Percentiles rank a stretch among this genome's conserved stretches.
Conservation (phyloP, 257 asterid species). For the Solanum piurae region DNA sequence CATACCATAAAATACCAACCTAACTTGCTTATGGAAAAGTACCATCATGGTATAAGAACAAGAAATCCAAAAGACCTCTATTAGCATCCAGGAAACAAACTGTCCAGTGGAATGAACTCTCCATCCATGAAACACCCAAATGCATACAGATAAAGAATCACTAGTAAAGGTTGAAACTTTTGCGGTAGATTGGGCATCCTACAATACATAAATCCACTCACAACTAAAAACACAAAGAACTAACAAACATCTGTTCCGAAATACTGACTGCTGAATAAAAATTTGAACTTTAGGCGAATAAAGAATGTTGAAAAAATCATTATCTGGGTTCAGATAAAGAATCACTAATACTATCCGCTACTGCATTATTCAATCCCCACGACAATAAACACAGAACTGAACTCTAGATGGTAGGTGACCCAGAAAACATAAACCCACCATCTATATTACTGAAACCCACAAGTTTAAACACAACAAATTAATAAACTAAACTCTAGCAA, state of each 20-base stretch:
- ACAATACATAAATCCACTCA: not conserved
- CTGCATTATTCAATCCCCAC: not conserved
- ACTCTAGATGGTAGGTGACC: not conserved
- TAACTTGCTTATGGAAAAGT: not conserved
- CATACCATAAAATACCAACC: not conserved
- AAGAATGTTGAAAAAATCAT: not conserved
- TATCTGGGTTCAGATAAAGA: not conserved
- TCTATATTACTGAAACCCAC: not conserved
- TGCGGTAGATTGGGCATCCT: not conserved
- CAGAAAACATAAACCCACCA: not conserved
- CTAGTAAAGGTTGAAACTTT: not conserved
- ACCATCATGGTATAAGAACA: not conserved
- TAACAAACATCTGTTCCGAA: not conserved
- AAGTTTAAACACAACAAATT: not conserved
- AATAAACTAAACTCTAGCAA: not conserved
- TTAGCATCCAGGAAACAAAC: not conserved
- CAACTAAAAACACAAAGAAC: not conserved
- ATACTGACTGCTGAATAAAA: not conserved
- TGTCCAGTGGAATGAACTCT: not conserved
- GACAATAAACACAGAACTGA: not conserved
- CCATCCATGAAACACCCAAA: not conserved
- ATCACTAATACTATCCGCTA: not conserved
- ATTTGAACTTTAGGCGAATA: not conserved
- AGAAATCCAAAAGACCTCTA: not conserved
- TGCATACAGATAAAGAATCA: not conserved